Base-by-base conservation (phyloP, 179 eudicot species). In the Drosera spatulata region DNA sequence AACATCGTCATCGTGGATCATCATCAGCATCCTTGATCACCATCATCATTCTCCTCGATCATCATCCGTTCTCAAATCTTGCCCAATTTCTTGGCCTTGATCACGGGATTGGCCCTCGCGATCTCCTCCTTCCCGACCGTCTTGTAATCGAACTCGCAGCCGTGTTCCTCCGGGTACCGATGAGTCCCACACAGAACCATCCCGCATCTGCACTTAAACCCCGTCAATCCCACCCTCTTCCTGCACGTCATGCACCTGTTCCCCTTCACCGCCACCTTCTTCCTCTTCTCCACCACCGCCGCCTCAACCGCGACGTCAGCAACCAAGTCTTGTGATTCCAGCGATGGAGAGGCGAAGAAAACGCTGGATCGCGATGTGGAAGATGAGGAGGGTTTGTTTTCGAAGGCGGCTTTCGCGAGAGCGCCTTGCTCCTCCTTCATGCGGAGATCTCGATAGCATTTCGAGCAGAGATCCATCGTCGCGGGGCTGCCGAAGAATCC, bases 131-230 rank as follows among this genome's bases (percentile, higher is more conserved):
- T 67, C 46, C 73, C 81, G 58, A 65, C 58, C 45, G 62, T 41
- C 68, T 76, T 79, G 72, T 67, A 79, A 58, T 79, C 84, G 38
- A 76, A 80, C 14, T 53, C 53, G 58, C 84, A 80, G 2, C 61
- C 73, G 56, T 80, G 81, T 41, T 80, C 63, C 48, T 79, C 81
- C 42, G 81, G 75, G 74, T 79, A 79, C 54, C 81, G 60, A 54
- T 79, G 84, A 41, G 71, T 50, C 46, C 77, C 77, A 51, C 81
- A 79, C 59, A 65, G 76, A 4, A 71, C 69, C 7, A 60, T 58
- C 59, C 77, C 84, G 40, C 84, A 80, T 61, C 76, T 60, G 66
- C 84, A 80, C 68, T 63, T 71, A 57, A 80, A 80, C 22, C 84
- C 84, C n/a, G 70, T 80, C 62, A 80, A 53, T 22, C 84, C 84